Percentiles rank a stretch among this genome's conserved stretches.
These are phyloP conservation scores for Kwoniella sp. DNA, from an alignment of 768 basidiomycete species.

Conservation along the genomic window DNA sequence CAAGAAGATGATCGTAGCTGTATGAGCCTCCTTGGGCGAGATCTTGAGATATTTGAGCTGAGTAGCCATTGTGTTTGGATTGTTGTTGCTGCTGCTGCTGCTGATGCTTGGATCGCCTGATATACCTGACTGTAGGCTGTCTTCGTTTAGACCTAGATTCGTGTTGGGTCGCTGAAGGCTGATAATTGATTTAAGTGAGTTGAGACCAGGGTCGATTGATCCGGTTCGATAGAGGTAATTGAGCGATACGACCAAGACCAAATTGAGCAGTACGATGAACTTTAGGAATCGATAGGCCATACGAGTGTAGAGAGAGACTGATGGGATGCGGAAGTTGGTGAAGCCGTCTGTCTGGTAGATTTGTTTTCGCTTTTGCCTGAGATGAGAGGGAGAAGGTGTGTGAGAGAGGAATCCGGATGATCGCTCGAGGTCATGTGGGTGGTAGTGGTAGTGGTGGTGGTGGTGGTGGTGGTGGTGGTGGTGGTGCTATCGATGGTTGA, in stretches of 20 bases:
- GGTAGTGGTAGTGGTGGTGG: not conserved
- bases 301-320: no score
- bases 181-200: not conserved
- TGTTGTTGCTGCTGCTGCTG: no score
- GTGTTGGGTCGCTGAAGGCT: not conserved
- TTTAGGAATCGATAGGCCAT: not conserved
- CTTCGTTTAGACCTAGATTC: no score
- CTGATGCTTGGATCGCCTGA: no score
- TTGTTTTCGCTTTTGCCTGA: no score
- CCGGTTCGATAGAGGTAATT: not conserved
- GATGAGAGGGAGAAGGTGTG: no score
- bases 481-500: not conserved
- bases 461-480: not conserved
- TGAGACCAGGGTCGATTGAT: not conserved
- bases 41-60: slow-evolving; percentile 48
- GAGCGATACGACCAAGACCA: not conserved
- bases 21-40: slow-evolving; percentile 60
- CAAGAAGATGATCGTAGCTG: slow-evolving; percentile 83
- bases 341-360: no score
- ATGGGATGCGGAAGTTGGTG: no score
- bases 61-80: slow-evolving; percentile 23
- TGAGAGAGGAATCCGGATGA: no score
- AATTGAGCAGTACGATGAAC: not conserved
- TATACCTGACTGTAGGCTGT: no score
- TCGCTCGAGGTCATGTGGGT: no score